Percentiles rank a stretch among this genome's conserved stretches.
These are phyloP conservation scores for Termitomyces sp. DNA, from an alignment of 768 basidiomycete species.

Conservation along the genomic window DNA sequence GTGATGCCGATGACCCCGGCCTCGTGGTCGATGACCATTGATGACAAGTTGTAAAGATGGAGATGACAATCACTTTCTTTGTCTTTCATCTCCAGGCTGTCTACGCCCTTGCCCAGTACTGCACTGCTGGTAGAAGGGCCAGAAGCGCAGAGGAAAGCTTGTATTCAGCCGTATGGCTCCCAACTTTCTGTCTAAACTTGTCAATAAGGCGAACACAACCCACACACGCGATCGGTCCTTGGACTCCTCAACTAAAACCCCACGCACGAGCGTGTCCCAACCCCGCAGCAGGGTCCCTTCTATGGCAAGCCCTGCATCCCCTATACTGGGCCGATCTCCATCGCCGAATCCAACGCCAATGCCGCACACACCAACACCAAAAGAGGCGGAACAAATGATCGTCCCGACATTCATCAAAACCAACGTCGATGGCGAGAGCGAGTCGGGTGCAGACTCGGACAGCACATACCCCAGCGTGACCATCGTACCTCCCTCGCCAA, in stretches of 20 bases:
- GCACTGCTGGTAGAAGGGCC: neutral
- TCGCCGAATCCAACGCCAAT: conserved; percentile 6
- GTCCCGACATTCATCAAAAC: conserved; percentile 21
- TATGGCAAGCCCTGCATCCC: conserved; percentile 11
- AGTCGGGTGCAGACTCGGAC: conserved; percentile 20
- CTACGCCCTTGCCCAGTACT: neutral
- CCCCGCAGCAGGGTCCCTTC: conserved; percentile 22
- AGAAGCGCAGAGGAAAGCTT: conserved; percentile 2
- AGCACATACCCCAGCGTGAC: conserved; percentile 40
- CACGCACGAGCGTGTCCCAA: conserved; percentile 13
- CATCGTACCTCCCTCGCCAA: conserved; percentile 43
- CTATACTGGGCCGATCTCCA: neutral
- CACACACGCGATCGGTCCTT: conserved; percentile 26
- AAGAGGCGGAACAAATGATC: conserved; percentile 1
- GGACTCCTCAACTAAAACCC: conserved; percentile 24
- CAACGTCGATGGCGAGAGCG: conserved; percentile 12
- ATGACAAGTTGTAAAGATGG: neutral
- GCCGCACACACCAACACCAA: neutral
- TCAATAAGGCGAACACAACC: conserved; percentile 23
- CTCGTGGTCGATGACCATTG: neutral
- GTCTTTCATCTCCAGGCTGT: neutral
- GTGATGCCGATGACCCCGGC: neutral
- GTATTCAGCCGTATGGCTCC: conserved; percentile 29
- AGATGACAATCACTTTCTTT: neutral
- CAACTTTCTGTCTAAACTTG: conserved; percentile 36